Evolutionary conservation across 345 rosid genomes (phyloP).

Genomic region (Kandelia obovata): DNA sequence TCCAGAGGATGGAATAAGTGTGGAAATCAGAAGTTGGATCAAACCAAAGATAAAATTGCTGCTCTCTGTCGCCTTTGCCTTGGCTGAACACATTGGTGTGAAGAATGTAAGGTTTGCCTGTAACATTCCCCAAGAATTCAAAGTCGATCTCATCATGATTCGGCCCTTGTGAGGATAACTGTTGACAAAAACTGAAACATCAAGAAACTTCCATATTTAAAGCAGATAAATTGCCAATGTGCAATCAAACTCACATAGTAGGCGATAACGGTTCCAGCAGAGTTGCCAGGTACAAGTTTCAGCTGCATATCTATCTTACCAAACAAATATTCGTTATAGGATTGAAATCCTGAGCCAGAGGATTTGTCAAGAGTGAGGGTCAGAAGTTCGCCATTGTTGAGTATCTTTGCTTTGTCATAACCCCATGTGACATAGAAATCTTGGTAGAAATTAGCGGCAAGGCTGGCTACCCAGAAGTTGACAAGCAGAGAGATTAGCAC

Average conservation of each 20-base stretch:
- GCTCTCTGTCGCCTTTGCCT: slow-evolving; percentile 70
- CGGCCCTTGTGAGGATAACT: slow-evolving; percentile 56
- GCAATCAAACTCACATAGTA: slow-evolving; percentile 39
- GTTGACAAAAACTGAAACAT: neutral
- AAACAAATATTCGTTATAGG: slow-evolving; percentile 48
- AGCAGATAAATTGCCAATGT: neutral
- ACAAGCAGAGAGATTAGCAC: neutral
- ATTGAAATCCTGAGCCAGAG: slow-evolving; percentile 74
- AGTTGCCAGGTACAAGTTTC: slow-evolving; percentile 71
- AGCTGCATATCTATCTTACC: slow-evolving; percentile 67
- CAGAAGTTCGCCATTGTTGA: slow-evolving; percentile 43
- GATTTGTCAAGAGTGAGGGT: slow-evolving; percentile 55
- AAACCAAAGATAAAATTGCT: slow-evolving; percentile 71
- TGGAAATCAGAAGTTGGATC: slow-evolving; percentile 67
- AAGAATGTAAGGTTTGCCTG: slow-evolving; percentile 56
- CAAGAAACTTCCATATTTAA: neutral
- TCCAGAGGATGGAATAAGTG: slow-evolving; percentile 72
- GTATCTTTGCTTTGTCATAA: slow-evolving; percentile 43
- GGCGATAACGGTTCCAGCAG: slow-evolving; percentile 80
- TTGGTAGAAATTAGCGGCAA: slow-evolving; percentile 40
- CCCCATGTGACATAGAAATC: slow-evolving; percentile 64
- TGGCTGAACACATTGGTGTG: slow-evolving; percentile 65
- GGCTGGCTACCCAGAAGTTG: neutral
- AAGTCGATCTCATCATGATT: slow-evolving; percentile 71
- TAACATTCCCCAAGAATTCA: slow-evolving; percentile 71